Evolutionary conservation across 2,329 filamentous ascomycete genomes (phyloP).

Genomic region (Aspergillus tubingensis): DNA sequence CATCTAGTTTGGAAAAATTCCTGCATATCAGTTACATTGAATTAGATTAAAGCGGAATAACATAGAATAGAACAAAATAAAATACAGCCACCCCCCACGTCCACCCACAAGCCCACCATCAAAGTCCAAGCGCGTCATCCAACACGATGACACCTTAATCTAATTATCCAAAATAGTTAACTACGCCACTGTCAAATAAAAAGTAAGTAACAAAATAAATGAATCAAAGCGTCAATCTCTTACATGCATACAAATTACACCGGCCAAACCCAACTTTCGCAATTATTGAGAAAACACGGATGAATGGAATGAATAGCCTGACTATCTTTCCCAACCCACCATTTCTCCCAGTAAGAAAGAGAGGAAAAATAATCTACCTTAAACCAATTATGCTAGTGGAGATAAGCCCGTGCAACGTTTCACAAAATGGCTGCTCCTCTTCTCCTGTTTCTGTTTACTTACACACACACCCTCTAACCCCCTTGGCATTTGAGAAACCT

Average conservation of each 20-base stretch:
- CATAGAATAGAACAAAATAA: neutral
- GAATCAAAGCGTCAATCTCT: neutral
- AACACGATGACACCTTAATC: too few relatives aligned
- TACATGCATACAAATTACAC: neutral
- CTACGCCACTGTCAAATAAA: neutral
- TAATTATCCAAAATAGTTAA: too few relatives aligned
- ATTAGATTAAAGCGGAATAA: conserved; percentile 19
- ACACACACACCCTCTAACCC: neutral
- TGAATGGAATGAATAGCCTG: neutral
- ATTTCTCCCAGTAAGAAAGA: neutral
- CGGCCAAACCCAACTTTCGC: too few relatives aligned
- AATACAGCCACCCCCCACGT: neutral
- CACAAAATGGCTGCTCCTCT: conserved; percentile 23
- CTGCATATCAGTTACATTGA: too few relatives aligned
- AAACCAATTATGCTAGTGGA: conserved; percentile 38
- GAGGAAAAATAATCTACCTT: conserved; percentile 21
- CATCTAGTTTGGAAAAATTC: neutral
- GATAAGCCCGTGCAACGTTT: conserved; percentile 43
- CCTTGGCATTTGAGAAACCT: conserved; percentile 11
- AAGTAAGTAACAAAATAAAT: neutral
- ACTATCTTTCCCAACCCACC: neutral
- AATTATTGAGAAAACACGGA: too few relatives aligned
- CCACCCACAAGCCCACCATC: too few relatives aligned
- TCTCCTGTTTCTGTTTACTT: neutral
- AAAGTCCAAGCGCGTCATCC: too few relatives aligned